These are phyloP conservation scores for Fusarium sp. DNA, from an alignment of 2,329 filamentous ascomycete species.

Conservation along the genomic window DNA sequence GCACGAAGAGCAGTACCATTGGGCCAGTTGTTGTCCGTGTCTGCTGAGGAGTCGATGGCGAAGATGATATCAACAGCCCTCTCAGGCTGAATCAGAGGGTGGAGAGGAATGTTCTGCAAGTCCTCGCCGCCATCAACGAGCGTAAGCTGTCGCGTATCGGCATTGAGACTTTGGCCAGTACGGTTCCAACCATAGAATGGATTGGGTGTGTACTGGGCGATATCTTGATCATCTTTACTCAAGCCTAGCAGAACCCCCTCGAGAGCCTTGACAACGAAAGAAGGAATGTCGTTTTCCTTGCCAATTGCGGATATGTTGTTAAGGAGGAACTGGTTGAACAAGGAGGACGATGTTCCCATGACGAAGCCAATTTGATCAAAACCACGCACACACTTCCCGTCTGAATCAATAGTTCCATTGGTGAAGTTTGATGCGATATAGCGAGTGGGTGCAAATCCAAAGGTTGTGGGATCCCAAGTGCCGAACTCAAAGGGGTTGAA, in stretches of 20 bases:
- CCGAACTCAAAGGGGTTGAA: constrained; percentile 75
- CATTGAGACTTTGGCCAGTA: constrained; percentile 54
- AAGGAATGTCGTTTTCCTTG: constrained; percentile 60
- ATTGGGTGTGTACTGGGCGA: constrained; percentile 75
- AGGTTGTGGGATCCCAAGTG: constrained; percentile 69
- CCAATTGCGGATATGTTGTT: constrained; percentile 57
- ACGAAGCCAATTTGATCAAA: constrained; percentile 84
- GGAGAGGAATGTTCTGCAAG: constrained; percentile 80
- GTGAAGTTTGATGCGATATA: constrained; percentile 70
- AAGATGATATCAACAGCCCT: constrained; percentile 71
- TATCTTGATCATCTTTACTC: constrained; percentile 73
- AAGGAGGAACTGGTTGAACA: constrained; percentile 79
- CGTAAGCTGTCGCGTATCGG: constrained; percentile 66
- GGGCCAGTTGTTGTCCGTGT: constrained; percentile 68
- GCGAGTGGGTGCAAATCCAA: constrained; percentile 67
- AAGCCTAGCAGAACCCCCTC: constrained; percentile 62
- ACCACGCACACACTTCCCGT: constrained; percentile 64
- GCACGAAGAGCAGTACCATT: constrained; percentile 68
- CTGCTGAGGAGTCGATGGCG: constrained; percentile 72
- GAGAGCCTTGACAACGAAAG: constrained; percentile 58
- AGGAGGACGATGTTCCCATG: constrained; percentile 82
- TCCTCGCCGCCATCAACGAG: constrained; percentile 87
- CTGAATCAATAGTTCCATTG: constrained; percentile 58
- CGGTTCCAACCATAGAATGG: constrained; percentile 65
- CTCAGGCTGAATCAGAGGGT: constrained; percentile 65